Base-by-base conservation (phyloP, 805 yeast species). In the Saturnispora halmiae region DNA sequence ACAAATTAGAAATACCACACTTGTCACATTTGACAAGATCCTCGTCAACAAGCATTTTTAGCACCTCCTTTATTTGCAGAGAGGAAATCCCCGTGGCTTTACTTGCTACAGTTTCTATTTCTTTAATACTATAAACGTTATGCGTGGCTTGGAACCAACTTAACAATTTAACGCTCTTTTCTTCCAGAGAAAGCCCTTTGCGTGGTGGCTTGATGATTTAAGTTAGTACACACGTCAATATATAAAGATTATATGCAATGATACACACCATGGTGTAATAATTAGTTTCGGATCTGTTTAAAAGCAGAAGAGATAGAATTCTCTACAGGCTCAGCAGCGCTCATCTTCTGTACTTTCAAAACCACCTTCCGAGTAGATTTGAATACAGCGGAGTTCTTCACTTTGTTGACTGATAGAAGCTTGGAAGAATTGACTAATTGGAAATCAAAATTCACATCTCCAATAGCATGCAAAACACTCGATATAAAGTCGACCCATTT, bases 1-100 rank as follows among this genome's bases (percentile, higher is more conserved):
- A 75, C 3, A 73, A 56, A 40, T 70, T 70, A 11, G 69, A 61
- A 11, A 62, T 59, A 0, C 82, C 82, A 51, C 81, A 74, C 52
- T 75, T 76, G 45, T 72, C 77, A 30, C 65, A 63, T 33, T 64
- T 65, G 6, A 74, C 63, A 24, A 72, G 48, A 19, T 63, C 68
- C 39, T 75, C 81, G 46, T 73, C 77, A 8, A 72, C 50, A 43
- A 75, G 60, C 3, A 53, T 47, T 31, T 69, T 70, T 8, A 75
- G 47, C 2, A 74, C 46, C 8, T 70, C 77, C 48, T 75, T 75
- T 31, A 75, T 71, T 38, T 71, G 69, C 73, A 73, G 73, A 0
- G 74, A 51, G n/a, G 72, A 65, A 6, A 75, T 65, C 0, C 76
- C 76, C 0, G 67, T 63, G 35, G 58, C 58, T 38, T 70, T 71